phyloP scores from a whole-genome alignment of 1,139 yeast genomes.

The Kurtzmaniella quercitrusa region DNA sequence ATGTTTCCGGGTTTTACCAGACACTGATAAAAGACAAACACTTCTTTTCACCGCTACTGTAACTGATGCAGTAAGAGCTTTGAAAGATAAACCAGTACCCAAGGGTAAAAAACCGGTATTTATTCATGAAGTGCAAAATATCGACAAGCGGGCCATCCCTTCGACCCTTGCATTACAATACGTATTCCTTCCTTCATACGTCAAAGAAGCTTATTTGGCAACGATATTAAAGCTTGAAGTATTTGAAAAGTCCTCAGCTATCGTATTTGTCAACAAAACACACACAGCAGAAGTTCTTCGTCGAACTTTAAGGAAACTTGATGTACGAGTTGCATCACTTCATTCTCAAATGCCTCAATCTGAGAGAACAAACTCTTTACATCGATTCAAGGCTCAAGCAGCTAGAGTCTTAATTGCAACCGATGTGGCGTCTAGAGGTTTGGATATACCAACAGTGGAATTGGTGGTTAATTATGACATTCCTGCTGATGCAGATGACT shows the following conservation, averaged over 20 bases:
- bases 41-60: constrained; percentile 93
- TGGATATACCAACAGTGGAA: constrained; percentile 91
- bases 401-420: constrained; percentile 92
- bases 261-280: constrained; percentile 89
- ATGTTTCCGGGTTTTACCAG: constrained; percentile 71
- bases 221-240: constrained; percentile 60
- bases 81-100: constrained; percentile 56
- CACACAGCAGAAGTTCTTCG: constrained; percentile 82
- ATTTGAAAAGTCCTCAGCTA: constrained; percentile 64
- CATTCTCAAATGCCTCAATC: constrained; percentile 95
- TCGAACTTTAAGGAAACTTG: constrained; percentile 69
- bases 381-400: constrained; percentile 90
- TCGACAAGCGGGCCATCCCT: constrained; percentile 76
- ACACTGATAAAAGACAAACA: constrained; percentile 73
- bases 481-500: constrained; percentile 96
- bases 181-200: constrained; percentile 70
- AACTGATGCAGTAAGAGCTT: constrained; percentile 82
- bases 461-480: constrained; percentile 87
- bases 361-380: constrained; percentile 87
- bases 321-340: constrained; percentile 77
- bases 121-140: constrained; percentile 75
- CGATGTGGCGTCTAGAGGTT: constrained; percentile 95
- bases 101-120: constrained; percentile 65
- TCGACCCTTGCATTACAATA: constrained; percentile 57
- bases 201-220: constrained; percentile 83